Base-by-base conservation (phyloP, 108 stramenopile species). In the Fistulifera pelliculosa region DNA sequence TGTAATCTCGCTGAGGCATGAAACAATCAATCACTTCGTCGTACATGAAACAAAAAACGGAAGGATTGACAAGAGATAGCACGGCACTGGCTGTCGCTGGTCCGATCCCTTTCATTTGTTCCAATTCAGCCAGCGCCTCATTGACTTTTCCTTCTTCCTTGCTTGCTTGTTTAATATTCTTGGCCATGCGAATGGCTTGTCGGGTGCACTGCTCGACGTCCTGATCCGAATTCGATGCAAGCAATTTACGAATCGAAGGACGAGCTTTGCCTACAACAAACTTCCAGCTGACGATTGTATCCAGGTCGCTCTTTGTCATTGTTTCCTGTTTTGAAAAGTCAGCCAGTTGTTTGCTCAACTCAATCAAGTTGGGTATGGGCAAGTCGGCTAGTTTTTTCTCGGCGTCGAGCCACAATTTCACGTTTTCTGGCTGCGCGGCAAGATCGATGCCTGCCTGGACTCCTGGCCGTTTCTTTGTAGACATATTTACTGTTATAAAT, bases 11-110 rank as follows among this genome's bases (percentile, higher is more conserved):
- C 49, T 78, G 75, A 15, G 72, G 72, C 19, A 69, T 62, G 51
- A 85, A 76, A 38, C 64, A 68, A 53, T 89, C 87, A 61, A 89
- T 83, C 10, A 80, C 80, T 68, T 89, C 83, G 55, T 89, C 87
- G 59, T 85, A 77, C 87, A 89, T 83, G 59, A 79, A 89, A n/a
- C 62, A 71, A 68, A 89, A 84, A 6, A 71, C 3, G 49, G 77
- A 73, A 10, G 80, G 82, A 1, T 54, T 47, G 27, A 70, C 63
- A 15, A 80, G 50, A 23, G 68, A 64, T 23, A 89, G 41, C 28
- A 89, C 45, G 2, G 83, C 83, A 22, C 74, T 79, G 0, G 87
- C 83, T 8, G 79, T 81, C 8, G 83, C 83, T 0, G 83, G 83
- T 23, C 83, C 83, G 0, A 89, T 76, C 14, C 87, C 83, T 15